Evolutionary conservation across 768 basidiomycete genomes (phyloP).

Genomic region (Jaapia argillacea): DNA sequence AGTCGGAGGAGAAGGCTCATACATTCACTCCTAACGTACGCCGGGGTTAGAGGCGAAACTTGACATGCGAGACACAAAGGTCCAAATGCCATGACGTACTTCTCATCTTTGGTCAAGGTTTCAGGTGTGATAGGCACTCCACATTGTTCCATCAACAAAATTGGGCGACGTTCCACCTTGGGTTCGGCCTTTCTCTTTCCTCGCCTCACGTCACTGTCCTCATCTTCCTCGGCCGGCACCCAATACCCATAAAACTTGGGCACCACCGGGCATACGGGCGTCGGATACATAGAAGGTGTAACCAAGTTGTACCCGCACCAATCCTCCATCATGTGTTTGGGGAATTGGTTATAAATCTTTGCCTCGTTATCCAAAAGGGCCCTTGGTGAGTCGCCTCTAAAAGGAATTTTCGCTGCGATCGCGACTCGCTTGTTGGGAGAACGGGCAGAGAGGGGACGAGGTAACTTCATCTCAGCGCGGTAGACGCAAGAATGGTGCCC

Average conservation of each 20-base stretch:
- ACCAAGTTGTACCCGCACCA: slow-evolving; percentile 40
- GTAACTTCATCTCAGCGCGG: slow-evolving; percentile 41
- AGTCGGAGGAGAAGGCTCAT: slow-evolving; percentile 29
- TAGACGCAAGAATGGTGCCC: slow-evolving; percentile 49
- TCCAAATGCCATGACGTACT: slow-evolving; percentile 8
- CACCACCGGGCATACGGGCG: slow-evolving; percentile 38
- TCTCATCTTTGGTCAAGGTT: slow-evolving; percentile 12
- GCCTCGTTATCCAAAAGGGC: slow-evolving; percentile 25
- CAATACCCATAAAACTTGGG: slow-evolving; percentile 65
- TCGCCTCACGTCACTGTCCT: slow-evolving; percentile 3
- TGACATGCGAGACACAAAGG: background rate
- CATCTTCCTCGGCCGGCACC: slow-evolving; percentile 14
- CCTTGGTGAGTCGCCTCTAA: slow-evolving; percentile 4
- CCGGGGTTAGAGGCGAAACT: background rate
- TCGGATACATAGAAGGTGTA: slow-evolving; percentile 29
- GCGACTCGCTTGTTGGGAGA: slow-evolving; percentile 14
- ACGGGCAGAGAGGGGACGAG: slow-evolving; percentile 22
- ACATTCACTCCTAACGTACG: slow-evolving; percentile 12
- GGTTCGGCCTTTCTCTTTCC: no score
- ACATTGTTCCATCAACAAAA: slow-evolving; percentile 39
- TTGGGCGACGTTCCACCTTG: slow-evolving; percentile 28
- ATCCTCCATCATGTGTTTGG: slow-evolving; percentile 34
- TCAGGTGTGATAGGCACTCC: slow-evolving; percentile 23
- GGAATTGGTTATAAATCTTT: slow-evolving; percentile 33
- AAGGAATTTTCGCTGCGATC: slow-evolving; percentile 18